Conservation (phyloP, 805 yeast genomes). For the Hemisphaericaspora nanyangensis region DNA sequence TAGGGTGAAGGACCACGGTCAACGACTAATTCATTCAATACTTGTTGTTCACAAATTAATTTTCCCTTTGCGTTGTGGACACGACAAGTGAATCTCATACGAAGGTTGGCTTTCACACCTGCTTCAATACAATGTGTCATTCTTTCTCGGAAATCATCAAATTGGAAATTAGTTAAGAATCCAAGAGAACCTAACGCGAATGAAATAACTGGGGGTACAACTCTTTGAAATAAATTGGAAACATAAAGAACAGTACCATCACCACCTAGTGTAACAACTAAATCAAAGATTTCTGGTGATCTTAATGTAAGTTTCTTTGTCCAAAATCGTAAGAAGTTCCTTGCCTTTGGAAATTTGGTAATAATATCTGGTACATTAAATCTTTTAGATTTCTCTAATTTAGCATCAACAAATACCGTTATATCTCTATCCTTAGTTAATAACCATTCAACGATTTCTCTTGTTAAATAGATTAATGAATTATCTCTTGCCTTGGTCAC, state of each 20-base stretch:
- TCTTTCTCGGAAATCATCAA: slow-evolving; percentile 62
- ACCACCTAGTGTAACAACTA: slow-evolving; percentile 44
- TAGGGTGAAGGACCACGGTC: slow-evolving; percentile 95
- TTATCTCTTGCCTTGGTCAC: slow-evolving; percentile 90
- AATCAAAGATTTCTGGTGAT: slow-evolving; percentile 40
- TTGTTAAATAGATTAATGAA: slow-evolving; percentile 66
- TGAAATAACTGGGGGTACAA: slow-evolving; percentile 46
- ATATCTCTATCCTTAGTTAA: slow-evolving; percentile 36
- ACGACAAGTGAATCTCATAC: slow-evolving; percentile 86
- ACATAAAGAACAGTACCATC: slow-evolving; percentile 45
- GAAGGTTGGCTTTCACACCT: slow-evolving; percentile 70
- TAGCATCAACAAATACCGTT: slow-evolving; percentile 69
- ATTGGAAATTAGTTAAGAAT: slow-evolving; percentile 70
- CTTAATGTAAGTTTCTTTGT: slow-evolving; percentile 48
- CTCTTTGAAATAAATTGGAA: slow-evolving; percentile 39
- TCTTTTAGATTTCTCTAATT: slow-evolving; percentile 55
- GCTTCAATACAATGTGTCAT: slow-evolving; percentile 56
- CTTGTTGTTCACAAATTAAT: slow-evolving; percentile 65
- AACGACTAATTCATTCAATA: slow-evolving; percentile 82
- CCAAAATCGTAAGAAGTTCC: slow-evolving; percentile 63
- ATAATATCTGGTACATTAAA: slow-evolving; percentile 57
- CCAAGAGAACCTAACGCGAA: slow-evolving; percentile 43
- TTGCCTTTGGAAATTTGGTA: slow-evolving; percentile 44
- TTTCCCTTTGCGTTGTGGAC: slow-evolving; percentile 53
- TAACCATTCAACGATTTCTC: slow-evolving; percentile 79